Conservation (phyloP, 2,329 filamentous ascomycete species). For the Drechslerella dactyloides region DNA sequence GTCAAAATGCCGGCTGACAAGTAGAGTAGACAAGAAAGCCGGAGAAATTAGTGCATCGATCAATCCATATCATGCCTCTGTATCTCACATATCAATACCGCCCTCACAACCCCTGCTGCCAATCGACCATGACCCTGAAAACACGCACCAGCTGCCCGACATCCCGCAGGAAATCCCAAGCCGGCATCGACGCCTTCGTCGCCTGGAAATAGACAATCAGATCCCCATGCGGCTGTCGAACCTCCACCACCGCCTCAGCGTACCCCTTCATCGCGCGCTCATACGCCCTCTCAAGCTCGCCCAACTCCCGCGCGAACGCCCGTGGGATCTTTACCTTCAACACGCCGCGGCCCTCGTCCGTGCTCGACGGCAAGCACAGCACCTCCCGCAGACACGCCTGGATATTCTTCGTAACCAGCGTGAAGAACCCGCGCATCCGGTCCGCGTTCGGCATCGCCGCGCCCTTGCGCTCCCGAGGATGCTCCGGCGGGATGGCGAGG, state of each 20-base stretch:
- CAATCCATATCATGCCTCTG: no score
- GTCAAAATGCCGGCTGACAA: no score
- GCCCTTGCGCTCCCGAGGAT: conserved; percentile 8
- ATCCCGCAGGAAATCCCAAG: conserved; percentile 31
- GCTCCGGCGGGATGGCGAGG: conserved; percentile 15
- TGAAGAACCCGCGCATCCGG: conserved; percentile 13
- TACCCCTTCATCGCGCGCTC: conserved; percentile 21
- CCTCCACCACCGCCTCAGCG: conserved; percentile 5
- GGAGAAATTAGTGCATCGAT: no score
- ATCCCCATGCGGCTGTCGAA: conserved; percentile 19
- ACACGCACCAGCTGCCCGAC: conserved; percentile 14
- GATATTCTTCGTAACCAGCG: conserved; percentile 9
- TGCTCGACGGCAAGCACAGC: conserved; percentile 1
- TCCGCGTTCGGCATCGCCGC: conserved; percentile 10
- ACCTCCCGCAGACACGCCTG: conserved; percentile 29
- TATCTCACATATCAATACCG: no score
- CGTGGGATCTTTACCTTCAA: conserved; percentile 19
- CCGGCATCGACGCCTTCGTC: conserved; percentile 5
- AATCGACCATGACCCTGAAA: conserved; percentile 17
- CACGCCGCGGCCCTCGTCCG: not conserved
- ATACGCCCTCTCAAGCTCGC: conserved; percentile 20
- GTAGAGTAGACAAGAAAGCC: no score
- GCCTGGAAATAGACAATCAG: conserved; percentile 35
- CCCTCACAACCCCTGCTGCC: no score
- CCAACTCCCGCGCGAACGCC: conserved; percentile 25